phyloP scores from a whole-genome alignment of 2,329 filamentous ascomycete species.

The Stachybotrys chlorohalonatus region DNA sequence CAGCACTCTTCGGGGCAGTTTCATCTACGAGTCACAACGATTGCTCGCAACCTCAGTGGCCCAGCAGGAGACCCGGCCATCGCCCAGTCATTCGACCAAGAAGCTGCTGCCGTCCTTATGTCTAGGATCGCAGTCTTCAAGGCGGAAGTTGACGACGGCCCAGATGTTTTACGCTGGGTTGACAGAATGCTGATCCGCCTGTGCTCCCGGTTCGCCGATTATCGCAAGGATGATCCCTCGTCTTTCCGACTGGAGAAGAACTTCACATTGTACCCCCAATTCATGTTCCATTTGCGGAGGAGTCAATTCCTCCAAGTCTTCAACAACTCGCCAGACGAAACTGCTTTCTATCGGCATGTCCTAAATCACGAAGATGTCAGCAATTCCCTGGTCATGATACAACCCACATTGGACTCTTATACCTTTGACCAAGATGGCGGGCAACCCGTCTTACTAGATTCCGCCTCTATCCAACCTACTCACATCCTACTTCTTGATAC shows the following conservation, averaged over 20 bases:
- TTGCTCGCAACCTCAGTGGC: constrained; percentile 83
- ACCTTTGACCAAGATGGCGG: constrained; percentile 93
- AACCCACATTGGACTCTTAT: constrained; percentile 94
- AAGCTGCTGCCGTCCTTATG: constrained; percentile 96
- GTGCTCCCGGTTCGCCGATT: constrained; percentile 94
- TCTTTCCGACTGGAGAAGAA: constrained; percentile 98
- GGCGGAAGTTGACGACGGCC: constrained; percentile 94
- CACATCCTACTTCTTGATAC: constrained; percentile 93
- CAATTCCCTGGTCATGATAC: constrained; percentile 98
- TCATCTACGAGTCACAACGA: constrained; percentile 90
- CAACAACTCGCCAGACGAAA: constrained; percentile 98
- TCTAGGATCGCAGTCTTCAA: constrained; percentile 99
- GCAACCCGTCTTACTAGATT: constrained; percentile 89
- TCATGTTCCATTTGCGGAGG: constrained; percentile 97
- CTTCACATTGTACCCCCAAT: constrained; percentile 96
- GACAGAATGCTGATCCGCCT: constrained; percentile 96
- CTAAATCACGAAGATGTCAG: constrained; percentile 95
- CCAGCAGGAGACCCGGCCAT: constrained; percentile 91
- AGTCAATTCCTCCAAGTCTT: constrained; percentile 98
- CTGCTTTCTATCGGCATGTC: constrained; percentile 96
- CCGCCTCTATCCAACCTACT: constrained; percentile 88
- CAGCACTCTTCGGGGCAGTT: constrained; percentile 96
- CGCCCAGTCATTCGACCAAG: constrained; percentile 95
- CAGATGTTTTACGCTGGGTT: constrained; percentile 97
- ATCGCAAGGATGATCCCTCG: constrained; percentile 94